Evolutionary conservation across 106 monocot species (phyloP).

Genomic region (Xerophyta viscosa): DNA sequence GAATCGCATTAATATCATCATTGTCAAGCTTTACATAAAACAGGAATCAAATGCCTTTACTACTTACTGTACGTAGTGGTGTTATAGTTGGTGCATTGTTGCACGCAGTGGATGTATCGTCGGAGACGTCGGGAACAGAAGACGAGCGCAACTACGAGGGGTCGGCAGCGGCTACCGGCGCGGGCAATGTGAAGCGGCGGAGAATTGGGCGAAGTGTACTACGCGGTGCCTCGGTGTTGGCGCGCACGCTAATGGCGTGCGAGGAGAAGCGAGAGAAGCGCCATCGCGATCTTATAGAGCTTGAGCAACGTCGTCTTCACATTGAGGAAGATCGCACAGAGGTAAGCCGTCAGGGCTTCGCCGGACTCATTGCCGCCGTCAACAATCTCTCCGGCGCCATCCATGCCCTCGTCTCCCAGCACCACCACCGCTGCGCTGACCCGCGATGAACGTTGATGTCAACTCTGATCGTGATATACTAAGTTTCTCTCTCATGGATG

Average conservation of each 20-base stretch:
- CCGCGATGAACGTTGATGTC: not conserved
- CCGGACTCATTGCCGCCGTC: constrained; percentile 60
- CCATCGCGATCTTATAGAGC: constrained; percentile 64
- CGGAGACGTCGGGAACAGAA: constrained; percentile 34
- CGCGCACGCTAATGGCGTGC: constrained; percentile 58
- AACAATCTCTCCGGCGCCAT: constrained; percentile 67
- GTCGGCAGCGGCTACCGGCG: constrained; percentile 10
- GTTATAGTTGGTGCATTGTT: not conserved
- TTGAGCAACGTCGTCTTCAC: constrained; percentile 71
- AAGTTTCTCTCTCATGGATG: not conserved
- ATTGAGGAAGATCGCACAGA: constrained; percentile 63
- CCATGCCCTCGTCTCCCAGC: constrained; percentile 57
- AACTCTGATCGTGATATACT: no score
- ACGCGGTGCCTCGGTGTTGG: constrained; percentile 53
- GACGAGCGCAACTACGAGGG: constrained; percentile 16
- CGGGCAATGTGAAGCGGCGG: constrained; percentile 1
- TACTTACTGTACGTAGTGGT: no score
- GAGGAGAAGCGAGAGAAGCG: constrained; percentile 78
- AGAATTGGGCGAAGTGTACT: constrained; percentile 54
- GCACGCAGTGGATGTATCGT: constrained; percentile 19
- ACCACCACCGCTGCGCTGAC: not conserved
- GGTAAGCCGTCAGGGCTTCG: constrained; percentile 45
- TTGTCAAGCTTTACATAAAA: no score
- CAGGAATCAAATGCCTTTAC: no score
- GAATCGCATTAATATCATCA: no score